These are phyloP conservation scores for Lactarius sp. DNA, from an alignment of 768 basidiomycete species.

Conservation along the genomic window DNA sequence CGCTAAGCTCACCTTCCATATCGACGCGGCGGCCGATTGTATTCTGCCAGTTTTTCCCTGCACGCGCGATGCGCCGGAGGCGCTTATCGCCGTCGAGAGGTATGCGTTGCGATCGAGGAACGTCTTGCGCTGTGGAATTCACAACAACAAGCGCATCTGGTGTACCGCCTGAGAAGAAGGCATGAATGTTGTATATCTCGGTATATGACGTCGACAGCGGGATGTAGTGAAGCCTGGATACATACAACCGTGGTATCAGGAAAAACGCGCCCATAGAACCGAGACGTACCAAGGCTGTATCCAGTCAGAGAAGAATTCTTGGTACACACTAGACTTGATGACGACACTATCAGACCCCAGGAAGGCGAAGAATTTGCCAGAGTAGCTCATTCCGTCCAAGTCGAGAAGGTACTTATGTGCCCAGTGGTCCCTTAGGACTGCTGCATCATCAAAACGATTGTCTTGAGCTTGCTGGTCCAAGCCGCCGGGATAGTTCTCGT, in stretches of 20 bases:
- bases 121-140: constrained; percentile 42
- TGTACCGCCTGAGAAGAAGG: constrained; percentile 88
- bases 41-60: constrained; percentile 91
- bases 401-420: constrained; percentile 87
- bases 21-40: constrained; percentile 78
- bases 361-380: constrained; percentile 81
- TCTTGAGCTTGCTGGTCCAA: constrained; percentile 54
- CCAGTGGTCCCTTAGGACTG: constrained; percentile 85
- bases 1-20: constrained; percentile 73
- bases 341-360: constrained; percentile 85
- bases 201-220: constrained; percentile 81
- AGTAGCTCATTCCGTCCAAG: constrained; percentile 94
- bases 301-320: constrained; percentile 90
- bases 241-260: neutral
- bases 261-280: neutral
- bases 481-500: constrained; percentile 71
- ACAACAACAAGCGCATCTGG: constrained; percentile 48
- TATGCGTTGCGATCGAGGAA: constrained; percentile 35
- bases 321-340: constrained; percentile 86
- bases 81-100: constrained; percentile 62
- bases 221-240: constrained; percentile 84
- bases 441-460: constrained; percentile 69
- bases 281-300: constrained; percentile 75
- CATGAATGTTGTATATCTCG: constrained; percentile 91
- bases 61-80: constrained; percentile 76